Percentiles rank a stretch among this genome's conserved stretches.
These are phyloP conservation scores for Aphanomyces stellatus DNA, from an alignment of 352 stramenopile genomes.

Conservation along the genomic window DNA sequence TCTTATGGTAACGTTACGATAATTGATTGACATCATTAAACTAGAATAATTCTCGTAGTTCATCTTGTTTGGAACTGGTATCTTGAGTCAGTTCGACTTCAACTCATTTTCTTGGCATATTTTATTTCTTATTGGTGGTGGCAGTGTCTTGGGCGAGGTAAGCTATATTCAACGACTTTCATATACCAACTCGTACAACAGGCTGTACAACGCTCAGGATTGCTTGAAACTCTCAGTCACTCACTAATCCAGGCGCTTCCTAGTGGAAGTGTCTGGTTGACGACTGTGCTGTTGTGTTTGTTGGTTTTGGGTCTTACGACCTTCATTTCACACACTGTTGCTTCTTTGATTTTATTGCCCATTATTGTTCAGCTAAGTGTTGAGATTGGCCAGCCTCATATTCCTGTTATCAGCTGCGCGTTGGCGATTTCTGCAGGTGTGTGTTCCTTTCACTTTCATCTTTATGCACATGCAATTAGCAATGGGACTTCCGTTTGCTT, in stretches of 20 bases:
- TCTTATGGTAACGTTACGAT: slow-evolving; percentile 69
- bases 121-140: slow-evolving; percentile 86
- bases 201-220: slow-evolving; percentile 72
- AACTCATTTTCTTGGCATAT: slow-evolving; percentile 93
- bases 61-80: slow-evolving; percentile 81
- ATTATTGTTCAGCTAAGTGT: slow-evolving; percentile 88
- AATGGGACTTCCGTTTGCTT: slow-evolving; percentile 88
- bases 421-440: slow-evolving; percentile 82
- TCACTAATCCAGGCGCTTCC: slow-evolving; percentile 74
- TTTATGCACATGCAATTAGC: too few relatives aligned
- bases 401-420: slow-evolving; percentile 76
- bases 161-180: slow-evolving; percentile 15
- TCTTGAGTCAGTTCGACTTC: slow-evolving; percentile 89
- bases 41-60: slow-evolving; percentile 31
- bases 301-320: slow-evolving; percentile 84
- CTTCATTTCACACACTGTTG: slow-evolving; percentile 91
- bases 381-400: slow-evolving; percentile 77
- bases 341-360: slow-evolving; percentile 86
- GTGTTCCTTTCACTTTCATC: too few relatives aligned
- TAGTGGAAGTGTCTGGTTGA: slow-evolving; percentile 74
- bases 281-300: slow-evolving; percentile 78
- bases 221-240: slow-evolving; percentile 75
- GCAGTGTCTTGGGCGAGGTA: slow-evolving; percentile 88
- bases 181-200: slow-evolving; percentile 19
- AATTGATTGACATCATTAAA: not conserved